Percentiles rank a stretch among this genome's conserved stretches.
Conservation (phyloP, 371 early-diverging fungal species). For the Coemansia sp. region DNA sequence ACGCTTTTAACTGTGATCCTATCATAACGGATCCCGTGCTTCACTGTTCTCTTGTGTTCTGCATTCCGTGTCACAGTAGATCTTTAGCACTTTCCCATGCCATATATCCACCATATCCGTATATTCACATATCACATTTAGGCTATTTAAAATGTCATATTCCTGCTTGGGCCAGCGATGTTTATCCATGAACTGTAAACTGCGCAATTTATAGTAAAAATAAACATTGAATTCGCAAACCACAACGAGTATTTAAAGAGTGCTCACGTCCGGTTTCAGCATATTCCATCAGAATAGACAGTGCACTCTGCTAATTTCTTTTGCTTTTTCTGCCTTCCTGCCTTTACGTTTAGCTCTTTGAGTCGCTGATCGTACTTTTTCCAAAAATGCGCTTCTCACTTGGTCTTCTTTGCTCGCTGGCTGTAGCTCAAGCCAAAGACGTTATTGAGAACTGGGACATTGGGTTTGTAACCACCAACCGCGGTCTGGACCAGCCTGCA, state of each 20-base stretch:
- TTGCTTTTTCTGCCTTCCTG: no score
- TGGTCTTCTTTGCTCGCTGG: conserved; percentile 1
- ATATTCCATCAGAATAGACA: background rate
- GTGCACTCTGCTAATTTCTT: background rate
- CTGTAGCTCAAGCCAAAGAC: conserved; percentile 52
- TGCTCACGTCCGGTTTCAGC: background rate
- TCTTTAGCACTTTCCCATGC: no score
- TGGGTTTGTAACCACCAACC: conserved; percentile 64
- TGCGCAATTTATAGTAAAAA: background rate
- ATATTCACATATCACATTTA: background rate
- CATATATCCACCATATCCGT: background rate
- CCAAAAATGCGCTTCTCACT: conserved; percentile 5
- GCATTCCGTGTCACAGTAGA: no score
- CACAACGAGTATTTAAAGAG: background rate
- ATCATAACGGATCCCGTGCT: no score
- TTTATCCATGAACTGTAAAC: background rate
- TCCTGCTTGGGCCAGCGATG: background rate
- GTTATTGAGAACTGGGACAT: conserved; percentile 72
- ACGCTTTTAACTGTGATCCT: no score
- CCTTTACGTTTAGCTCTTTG: background rate
- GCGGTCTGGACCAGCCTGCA: conserved; percentile 56
- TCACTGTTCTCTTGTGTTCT: no score
- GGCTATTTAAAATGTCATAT: no score
- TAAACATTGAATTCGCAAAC: background rate
- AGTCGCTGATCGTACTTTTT: no score